Evolutionary conservation across 225 moss, liverwort and hornwort genomes (phyloP).

Genomic region (Lunularia cruciata): DNA sequence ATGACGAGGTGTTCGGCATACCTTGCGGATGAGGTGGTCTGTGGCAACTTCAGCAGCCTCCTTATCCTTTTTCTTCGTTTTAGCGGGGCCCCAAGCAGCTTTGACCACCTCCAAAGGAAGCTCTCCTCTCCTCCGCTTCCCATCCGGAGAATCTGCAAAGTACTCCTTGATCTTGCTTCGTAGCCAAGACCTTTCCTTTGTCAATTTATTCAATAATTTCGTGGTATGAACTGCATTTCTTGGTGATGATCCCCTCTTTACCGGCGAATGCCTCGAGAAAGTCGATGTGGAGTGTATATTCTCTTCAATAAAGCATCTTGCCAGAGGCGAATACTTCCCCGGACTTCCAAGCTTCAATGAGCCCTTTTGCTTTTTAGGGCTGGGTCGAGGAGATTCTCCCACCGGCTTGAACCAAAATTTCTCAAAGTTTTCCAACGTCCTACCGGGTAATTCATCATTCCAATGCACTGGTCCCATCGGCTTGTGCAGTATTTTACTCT

Average conservation of each 20-base stretch:
- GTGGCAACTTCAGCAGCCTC: slow-evolving; percentile 12
- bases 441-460: neutral
- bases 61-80: slow-evolving; percentile 2
- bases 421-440: neutral
- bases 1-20: neutral
- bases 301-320: slow-evolving; percentile 30
- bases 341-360: slow-evolving; percentile 7
- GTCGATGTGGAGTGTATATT: neutral
- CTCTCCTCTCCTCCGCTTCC: slow-evolving; percentile 30
- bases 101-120: slow-evolving; percentile 30
- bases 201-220: neutral
- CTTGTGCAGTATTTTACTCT: too few species aligned
- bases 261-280: neutral
- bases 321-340: slow-evolving; percentile 22
- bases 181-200: slow-evolving; percentile 14
- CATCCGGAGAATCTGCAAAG: neutral
- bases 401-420: slow-evolving; percentile 1
- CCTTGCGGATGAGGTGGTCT: slow-evolving; percentile 33
- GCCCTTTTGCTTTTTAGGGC: neutral
- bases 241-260: neutral
- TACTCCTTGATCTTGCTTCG: slow-evolving; percentile 8
- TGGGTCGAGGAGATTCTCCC: neutral
- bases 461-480: slow-evolving; percentile 3
- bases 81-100: slow-evolving; percentile 37
- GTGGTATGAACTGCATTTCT: slow-evolving; percentile 5